Conservation (phyloP, 106 monocot genomes). For the Phalaenopsis aphrodite region DNA sequence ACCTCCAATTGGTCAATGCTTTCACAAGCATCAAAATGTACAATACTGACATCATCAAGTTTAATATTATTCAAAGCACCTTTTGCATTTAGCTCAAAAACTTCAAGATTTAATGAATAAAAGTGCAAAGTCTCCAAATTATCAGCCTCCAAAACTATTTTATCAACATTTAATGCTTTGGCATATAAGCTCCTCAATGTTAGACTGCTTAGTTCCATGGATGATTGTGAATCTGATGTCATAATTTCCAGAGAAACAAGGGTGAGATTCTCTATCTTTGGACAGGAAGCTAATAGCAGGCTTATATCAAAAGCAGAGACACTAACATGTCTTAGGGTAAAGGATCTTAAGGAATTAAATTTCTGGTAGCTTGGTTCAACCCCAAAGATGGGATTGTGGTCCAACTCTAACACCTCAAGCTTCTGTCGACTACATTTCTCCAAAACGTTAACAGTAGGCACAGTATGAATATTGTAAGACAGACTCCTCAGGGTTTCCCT, state of each 20-base stretch:
- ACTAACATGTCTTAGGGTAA: constrained; percentile 65
- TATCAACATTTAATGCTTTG: constrained; percentile 67
- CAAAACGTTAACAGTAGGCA: constrained; percentile 74
- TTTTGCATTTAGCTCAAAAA: constrained; percentile 89
- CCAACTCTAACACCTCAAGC: constrained; percentile 72
- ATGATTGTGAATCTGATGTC: constrained; percentile 73
- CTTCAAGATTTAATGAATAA: constrained; percentile 77
- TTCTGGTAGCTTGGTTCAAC: constrained; percentile 83
- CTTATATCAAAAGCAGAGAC: constrained; percentile 85
- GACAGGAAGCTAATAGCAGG: constrained; percentile 65
- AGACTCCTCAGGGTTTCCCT: constrained; percentile 71
- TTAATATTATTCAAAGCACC: constrained; percentile 64
- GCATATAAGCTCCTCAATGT: constrained; percentile 70
- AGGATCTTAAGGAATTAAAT: constrained; percentile 66
- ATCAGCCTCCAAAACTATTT: constrained; percentile 87
- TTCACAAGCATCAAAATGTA: constrained; percentile 90
- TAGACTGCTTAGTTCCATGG: constrained; percentile 67
- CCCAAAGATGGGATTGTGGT: constrained; percentile 70
- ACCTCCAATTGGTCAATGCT: constrained; percentile 66
- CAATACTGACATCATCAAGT: constrained; percentile 93
- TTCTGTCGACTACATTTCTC: constrained; percentile 85
- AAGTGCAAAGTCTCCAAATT: constrained; percentile 72
- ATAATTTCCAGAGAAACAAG: constrained; percentile 72
- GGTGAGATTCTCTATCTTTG: constrained; percentile 68
- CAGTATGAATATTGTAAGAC: constrained; percentile 67